A percentile compares a stretch with the other conserved stretches of the same genome.
These are phyloP conservation scores for Leccinum pallidistipes DNA, from an alignment of 1,284 basidiomycete species.

Conservation along the genomic window DNA sequence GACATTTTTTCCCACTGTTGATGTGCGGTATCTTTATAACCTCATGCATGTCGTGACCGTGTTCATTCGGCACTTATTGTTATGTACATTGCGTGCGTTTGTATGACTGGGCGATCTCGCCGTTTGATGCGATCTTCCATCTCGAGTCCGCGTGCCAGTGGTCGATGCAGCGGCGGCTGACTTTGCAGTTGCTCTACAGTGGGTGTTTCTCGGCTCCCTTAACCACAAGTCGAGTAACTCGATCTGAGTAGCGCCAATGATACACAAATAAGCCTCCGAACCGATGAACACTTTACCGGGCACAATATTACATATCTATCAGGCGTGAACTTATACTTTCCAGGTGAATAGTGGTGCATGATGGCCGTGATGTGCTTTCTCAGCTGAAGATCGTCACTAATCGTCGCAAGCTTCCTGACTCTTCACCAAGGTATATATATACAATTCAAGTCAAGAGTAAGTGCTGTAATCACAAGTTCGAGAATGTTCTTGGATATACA, in stretches of 20 bases:
- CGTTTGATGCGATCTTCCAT: not conserved
- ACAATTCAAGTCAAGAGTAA: not conserved
- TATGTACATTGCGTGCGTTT: not conserved
- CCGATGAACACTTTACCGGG: not conserved
- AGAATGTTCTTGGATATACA: conserved; percentile 4
- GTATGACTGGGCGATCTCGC: not conserved
- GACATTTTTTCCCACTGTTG: not conserved
- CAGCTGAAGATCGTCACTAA: not conserved
- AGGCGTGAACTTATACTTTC: too few relatives aligned
- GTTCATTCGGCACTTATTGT: not conserved
- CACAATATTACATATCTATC: not conserved
- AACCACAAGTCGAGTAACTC: not conserved
- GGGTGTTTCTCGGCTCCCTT: not conserved
- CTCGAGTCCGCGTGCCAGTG: not conserved
- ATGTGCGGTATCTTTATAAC: not conserved
- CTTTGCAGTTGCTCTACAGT: not conserved
- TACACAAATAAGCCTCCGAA: not conserved
- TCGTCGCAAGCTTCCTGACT: not conserved
- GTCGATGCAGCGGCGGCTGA: not conserved
- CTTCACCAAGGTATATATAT: not conserved
- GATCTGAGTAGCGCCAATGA: not conserved
- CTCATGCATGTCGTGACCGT: not conserved
- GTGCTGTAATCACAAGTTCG: not conserved
- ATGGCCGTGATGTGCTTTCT: not conserved
- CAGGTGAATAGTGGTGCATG: not conserved